Evolutionary conservation across 352 stramenopile genomes (phyloP), one percentile per base, ranked within the genome.

Genomic region (Pythium oligandrum): DNA sequence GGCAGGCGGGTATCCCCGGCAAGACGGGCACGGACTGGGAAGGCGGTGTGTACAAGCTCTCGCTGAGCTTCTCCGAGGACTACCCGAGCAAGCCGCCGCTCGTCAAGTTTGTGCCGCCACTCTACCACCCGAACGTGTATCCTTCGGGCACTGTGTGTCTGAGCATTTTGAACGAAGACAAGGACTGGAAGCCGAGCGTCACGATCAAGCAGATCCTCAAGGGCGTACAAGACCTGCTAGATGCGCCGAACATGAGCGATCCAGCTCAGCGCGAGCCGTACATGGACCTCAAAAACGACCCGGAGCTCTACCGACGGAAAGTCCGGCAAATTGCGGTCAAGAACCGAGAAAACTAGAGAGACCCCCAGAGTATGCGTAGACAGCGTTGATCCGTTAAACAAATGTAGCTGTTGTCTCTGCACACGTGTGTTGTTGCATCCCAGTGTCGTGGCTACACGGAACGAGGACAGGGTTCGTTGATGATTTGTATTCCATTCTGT

Each of bases 161-260:
- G 31, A 97, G 86, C 62, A 99, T 99, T 63, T 61, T 99, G 39
- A 98, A 99, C 68, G 97, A 99, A 78, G 97, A 99, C 78, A 96
- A 98, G 69, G 96, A 96, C 66, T 99, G 97, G 97, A 96, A 98
- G 67, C 97, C 97, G 31, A 97, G 94, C 30, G 91, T 98, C 51
- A 98, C 91, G n/a, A 94, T 98, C 71, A 97, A 97, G 63, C 96
- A 99, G 78, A 98, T 99, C 65, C 79, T 99, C 54, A 90, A 98
- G 68, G 96, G 96, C 49, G 98, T 99, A 61, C 90, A 97, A 54
- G 86, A 96, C 65, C 66, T 96, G 53, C 63, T 96, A 48, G 81
- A 93, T 64, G 78, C 83, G 51, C 86, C 86, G 32, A 96, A 96
- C 61, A 94, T 93, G 79, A 79, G 69, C 54, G 86, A 96, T 56